Conservation (phyloP, 495 filamentous ascomycete species). For the Xeromyces bisporus region DNA sequence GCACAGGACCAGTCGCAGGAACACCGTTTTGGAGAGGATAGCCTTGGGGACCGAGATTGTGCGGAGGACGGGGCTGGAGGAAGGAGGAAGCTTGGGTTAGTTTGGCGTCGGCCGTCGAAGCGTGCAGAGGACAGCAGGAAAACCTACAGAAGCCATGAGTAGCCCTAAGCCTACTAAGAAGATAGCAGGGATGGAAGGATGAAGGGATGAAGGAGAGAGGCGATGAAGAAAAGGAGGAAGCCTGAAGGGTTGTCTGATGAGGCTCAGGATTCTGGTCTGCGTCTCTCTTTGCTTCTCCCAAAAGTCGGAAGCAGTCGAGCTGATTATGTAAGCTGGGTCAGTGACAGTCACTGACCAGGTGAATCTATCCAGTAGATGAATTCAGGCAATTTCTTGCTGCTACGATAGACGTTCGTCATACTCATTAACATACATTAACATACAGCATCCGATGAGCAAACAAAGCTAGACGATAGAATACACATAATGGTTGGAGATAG, state of each 20-base stretch:
- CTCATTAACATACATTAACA: too few relatives aligned
- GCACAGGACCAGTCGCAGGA: constrained; percentile 26
- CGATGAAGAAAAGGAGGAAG: constrained; percentile 7
- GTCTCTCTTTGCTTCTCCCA: too few relatives aligned
- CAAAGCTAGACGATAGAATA: too few relatives aligned
- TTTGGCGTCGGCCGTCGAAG: background rate
- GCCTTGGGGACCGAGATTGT: constrained; percentile 31
- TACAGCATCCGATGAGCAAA: too few relatives aligned
- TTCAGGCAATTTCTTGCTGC: too few relatives aligned
- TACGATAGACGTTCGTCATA: too few relatives aligned
- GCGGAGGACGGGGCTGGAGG: constrained; percentile 27
- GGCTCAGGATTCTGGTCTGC: too few relatives aligned
- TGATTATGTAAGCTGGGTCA: too few relatives aligned
- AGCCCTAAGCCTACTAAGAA: constrained; percentile 4
- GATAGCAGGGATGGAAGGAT: constrained; percentile 9
- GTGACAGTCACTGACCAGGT: too few relatives aligned
- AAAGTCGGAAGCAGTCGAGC: too few relatives aligned
- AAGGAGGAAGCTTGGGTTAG: constrained; percentile 3
- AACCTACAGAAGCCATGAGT: constrained; percentile 40
- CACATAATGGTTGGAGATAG: too few relatives aligned
- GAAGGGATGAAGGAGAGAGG: constrained; percentile 9
- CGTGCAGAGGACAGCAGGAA: constrained; percentile 5
- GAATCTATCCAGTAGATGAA: too few relatives aligned
- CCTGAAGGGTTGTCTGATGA: constrained; percentile 2
- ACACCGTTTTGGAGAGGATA: constrained; percentile 35